phyloP scores from a whole-genome alignment of 192 early-diverging fungal species.

The Thoreauomyces humboldtii region DNA sequence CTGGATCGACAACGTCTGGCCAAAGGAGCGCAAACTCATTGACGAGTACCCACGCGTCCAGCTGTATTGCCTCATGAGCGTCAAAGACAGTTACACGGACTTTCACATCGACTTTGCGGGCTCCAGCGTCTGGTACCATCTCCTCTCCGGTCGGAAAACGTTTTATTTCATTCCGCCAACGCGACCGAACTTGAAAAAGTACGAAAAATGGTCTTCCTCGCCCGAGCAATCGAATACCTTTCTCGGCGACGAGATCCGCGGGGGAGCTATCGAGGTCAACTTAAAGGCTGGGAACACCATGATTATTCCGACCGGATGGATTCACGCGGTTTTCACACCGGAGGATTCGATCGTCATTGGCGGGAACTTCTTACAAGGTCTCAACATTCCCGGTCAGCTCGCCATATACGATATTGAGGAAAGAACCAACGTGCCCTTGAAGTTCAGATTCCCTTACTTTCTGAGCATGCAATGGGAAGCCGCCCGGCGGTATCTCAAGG shows the following conservation, averaged over 20 bases:
- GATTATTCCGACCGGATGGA: conserved; percentile 95
- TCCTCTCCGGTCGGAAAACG: conserved; percentile 78
- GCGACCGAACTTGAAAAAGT: conserved; percentile 77
- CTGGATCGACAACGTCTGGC: conserved; percentile 88
- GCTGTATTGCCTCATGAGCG: conserved; percentile 90
- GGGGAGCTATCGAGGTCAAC: conserved; percentile 70
- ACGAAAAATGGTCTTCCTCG: conserved; percentile 85
- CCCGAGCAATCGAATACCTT: conserved; percentile 77
- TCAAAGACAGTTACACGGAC: conserved; percentile 88
- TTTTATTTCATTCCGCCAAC: conserved; percentile 92
- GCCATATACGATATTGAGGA: conserved; percentile 73
- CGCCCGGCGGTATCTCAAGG: conserved; percentile 55
- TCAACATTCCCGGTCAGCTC: conserved; percentile 72
- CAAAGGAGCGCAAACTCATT: conserved; percentile 53
- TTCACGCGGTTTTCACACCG: conserved; percentile 91
- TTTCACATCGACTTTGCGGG: conserved; percentile 84
- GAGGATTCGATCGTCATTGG: conserved; percentile 86
- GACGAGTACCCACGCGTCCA: conserved; percentile 81
- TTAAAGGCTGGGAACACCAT: conserved; percentile 82
- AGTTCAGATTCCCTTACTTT: conserved; percentile 87
- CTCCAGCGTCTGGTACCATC: conserved; percentile 87
- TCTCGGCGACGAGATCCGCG: conserved; percentile 79
- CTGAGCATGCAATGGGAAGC: conserved; percentile 77
- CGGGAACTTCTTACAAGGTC: conserved; percentile 85
- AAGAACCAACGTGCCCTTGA: conserved; percentile 70